phyloP scores from a whole-genome alignment of 2,329 filamentous ascomycete species.

The Amylocarpus encephaloides region DNA sequence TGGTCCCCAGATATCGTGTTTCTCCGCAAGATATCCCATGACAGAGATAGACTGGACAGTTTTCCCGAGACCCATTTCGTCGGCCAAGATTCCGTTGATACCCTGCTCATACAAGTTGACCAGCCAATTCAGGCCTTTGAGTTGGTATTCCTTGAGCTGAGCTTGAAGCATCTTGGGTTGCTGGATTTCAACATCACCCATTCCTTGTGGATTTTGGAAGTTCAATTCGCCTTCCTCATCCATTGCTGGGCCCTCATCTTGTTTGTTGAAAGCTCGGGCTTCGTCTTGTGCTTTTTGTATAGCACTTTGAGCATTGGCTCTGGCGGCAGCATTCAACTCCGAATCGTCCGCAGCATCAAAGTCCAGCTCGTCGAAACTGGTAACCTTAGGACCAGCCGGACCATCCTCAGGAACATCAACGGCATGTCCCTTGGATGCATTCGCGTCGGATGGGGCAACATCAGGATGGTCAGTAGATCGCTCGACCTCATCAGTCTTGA shows the following conservation, averaged over 20 bases:
- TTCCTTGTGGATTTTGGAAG: conserved; percentile 95
- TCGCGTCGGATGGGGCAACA: conserved; percentile 47
- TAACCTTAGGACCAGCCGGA: conserved; percentile 65
- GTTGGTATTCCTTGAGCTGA: conserved; percentile 95
- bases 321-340: conserved; percentile 71
- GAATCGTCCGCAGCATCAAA: conserved; percentile 94
- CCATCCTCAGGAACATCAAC: conserved; percentile 47
- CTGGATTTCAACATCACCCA: conserved; percentile 88
- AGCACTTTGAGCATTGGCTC: conserved; percentile 93
- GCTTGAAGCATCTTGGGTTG: conserved; percentile 91
- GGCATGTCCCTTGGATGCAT: conserved; percentile 28
- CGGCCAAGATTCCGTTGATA: conserved; percentile 97
- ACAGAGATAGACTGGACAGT: conserved; percentile 98
- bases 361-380: conserved; percentile 87
- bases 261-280: conserved; percentile 85
- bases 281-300: conserved; percentile 92
- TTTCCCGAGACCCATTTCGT: conserved; percentile 99
- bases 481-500: conserved; percentile 94
- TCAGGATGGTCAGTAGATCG: conserved; percentile 78
- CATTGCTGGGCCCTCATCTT: conserved; percentile 56
- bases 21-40: conserved; percentile 96
- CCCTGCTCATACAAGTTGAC: conserved; percentile 98
- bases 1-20: conserved; percentile 96
- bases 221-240: conserved; percentile 98
- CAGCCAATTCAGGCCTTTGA: conserved; percentile 98